A percentile compares a stretch with the other conserved stretches of the same genome.
Conservation (phyloP, 306 rosid species). For the Vicia villosa region DNA sequence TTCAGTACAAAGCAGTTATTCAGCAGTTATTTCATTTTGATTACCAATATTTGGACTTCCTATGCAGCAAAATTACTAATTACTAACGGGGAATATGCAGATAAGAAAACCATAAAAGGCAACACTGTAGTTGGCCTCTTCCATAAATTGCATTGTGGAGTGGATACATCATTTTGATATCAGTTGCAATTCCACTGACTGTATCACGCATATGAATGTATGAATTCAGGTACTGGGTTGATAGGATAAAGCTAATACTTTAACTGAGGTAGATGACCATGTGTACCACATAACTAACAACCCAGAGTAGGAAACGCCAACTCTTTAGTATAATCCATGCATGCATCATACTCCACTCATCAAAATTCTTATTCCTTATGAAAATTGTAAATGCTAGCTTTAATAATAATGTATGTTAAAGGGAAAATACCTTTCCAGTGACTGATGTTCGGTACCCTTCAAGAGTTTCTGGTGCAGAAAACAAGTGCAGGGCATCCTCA, state of each 20-base stretch:
- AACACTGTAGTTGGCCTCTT: not conserved
- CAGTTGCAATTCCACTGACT: constrained; percentile 1
- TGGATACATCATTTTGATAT: constrained; percentile 7
- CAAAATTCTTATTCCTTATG: not conserved
- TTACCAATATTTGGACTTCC: constrained; percentile 6
- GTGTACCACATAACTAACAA: not conserved
- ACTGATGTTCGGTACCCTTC: constrained; percentile 85
- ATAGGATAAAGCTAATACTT: not conserved
- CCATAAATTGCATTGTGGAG: not conserved
- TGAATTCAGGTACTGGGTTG: not conserved
- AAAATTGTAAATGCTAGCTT: not conserved
- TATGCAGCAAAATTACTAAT: not conserved
- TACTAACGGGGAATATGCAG: not conserved
- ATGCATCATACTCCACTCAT: not conserved
- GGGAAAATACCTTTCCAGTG: constrained; percentile 70
- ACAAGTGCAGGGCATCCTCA: constrained; percentile 84
- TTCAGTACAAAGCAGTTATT: constrained; percentile 17
- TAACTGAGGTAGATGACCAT: not conserved
- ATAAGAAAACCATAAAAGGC: not conserved
- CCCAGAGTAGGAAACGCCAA: not conserved
- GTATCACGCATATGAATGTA: not conserved
- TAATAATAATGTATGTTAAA: not conserved
- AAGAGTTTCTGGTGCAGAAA: constrained; percentile 86
- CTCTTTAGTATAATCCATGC: not conserved
- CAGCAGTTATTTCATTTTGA: not conserved